A percentile compares a stretch with the other conserved stretches of the same genome.
phyloP scores from a whole-genome alignment of 441 rosid genomes.

The Aleurites moluccanus region DNA sequence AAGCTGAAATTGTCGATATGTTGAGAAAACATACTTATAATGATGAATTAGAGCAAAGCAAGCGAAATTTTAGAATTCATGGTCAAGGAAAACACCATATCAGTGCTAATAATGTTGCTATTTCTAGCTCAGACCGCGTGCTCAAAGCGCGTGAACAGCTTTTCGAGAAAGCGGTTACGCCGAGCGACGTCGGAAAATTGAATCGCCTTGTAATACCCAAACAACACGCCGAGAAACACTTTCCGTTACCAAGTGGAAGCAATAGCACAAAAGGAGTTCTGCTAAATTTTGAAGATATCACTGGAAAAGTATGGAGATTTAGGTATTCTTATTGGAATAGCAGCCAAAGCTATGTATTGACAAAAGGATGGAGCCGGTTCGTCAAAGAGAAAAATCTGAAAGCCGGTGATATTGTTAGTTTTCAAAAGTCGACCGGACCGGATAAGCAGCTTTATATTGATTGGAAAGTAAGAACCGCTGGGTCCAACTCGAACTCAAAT shows the following conservation, averaged over 20 bases:
- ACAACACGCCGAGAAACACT: slow-evolving; percentile 91
- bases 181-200: slow-evolving; percentile 93
- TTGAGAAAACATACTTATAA: slow-evolving; percentile 81
- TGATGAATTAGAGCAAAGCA: slow-evolving; percentile 83
- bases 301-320: slow-evolving; percentile 92
- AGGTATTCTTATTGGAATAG: slow-evolving; percentile 96
- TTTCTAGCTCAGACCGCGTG: slow-evolving; percentile 16
- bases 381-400: slow-evolving; percentile 83
- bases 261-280: slow-evolving; percentile 53
- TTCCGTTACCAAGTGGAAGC: slow-evolving; percentile 56
- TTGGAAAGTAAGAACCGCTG: slow-evolving; percentile 47
- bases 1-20: slow-evolving; percentile 95
- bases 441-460: slow-evolving; percentile 73
- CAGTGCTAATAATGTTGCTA: not conserved
- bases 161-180: slow-evolving; percentile 84
- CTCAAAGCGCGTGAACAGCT: slow-evolving; percentile 57
- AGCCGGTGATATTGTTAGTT: slow-evolving; percentile 83
- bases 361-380: slow-evolving; percentile 98
- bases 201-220: slow-evolving; percentile 93
- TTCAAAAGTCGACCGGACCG: slow-evolving; percentile 63
- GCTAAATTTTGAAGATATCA: slow-evolving; percentile 69
- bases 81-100: slow-evolving; percentile 13
- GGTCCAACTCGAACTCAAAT: not conserved
- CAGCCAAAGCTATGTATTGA: slow-evolving; percentile 93
- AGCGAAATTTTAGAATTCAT: slow-evolving; percentile 39